These are phyloP conservation scores for Chaetomium fimeti DNA, from an alignment of 495 filamentous ascomycete genomes.

Conservation along the genomic window DNA sequence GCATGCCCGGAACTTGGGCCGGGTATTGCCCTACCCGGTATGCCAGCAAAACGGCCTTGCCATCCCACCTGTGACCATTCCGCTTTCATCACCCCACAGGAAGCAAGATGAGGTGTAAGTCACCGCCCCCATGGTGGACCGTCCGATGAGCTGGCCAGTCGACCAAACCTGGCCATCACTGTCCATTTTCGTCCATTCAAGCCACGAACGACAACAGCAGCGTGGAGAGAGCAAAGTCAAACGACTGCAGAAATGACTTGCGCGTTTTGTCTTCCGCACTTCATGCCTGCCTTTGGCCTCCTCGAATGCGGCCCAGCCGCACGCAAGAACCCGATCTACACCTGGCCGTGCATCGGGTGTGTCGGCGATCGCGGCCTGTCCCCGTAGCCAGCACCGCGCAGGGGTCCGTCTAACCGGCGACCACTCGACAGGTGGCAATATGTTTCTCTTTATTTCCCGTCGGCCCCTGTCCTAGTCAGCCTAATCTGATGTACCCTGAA, in stretches of 20 bases:
- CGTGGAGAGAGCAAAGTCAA: conserved; percentile 18
- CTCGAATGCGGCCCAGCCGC: conserved; percentile 21
- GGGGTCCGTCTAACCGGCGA: conserved; percentile 7
- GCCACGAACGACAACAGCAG: conserved; percentile 15
- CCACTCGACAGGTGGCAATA: conserved; percentile 3
- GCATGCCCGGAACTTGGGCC: conserved; percentile 25
- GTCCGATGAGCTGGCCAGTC: conserved; percentile 18
- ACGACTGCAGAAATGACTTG: conserved; percentile 2
- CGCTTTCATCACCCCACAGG: conserved; percentile 31
- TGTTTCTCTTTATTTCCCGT: neutral
- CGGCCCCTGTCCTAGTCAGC: neutral
- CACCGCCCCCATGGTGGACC: conserved; percentile 30
- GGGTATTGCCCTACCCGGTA: conserved; percentile 23
- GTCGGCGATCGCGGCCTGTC: conserved; percentile 16
- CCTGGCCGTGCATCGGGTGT: conserved; percentile 23
- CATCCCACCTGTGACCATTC: conserved; percentile 20
- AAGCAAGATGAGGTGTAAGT: conserved; percentile 35
- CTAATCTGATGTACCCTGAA: neutral
- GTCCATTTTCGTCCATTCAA: conserved; percentile 19
- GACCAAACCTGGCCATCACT: conserved; percentile 23
- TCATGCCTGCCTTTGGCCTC: conserved; percentile 1
- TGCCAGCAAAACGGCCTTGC: conserved; percentile 16
- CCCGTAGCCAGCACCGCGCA: conserved; percentile 9
- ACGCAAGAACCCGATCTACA: conserved; percentile 20
- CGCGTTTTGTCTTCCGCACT: neutral